These are phyloP conservation scores for Eimeria brunetti DNA, from an alignment of 169 alveolate species.

Conservation along the genomic window DNA sequence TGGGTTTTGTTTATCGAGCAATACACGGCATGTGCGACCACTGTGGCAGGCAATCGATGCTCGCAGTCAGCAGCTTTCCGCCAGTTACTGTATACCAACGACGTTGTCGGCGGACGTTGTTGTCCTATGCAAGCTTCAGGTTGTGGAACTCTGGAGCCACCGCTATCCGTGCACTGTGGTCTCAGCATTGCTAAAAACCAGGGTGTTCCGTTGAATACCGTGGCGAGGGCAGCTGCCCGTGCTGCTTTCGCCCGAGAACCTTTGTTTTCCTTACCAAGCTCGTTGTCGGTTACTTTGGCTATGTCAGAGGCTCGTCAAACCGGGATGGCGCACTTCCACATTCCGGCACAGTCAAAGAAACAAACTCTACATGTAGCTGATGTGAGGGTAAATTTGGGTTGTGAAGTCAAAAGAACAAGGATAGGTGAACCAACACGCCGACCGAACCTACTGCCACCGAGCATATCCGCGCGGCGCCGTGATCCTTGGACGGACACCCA, in stretches of 20 bases:
- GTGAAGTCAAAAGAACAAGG: not conserved
- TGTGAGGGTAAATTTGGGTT: not conserved
- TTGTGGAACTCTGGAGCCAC: not conserved
- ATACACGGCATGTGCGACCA: not conserved
- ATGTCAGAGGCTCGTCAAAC: not conserved
- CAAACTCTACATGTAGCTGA: not conserved
- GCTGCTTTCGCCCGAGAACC: slow-evolving; percentile 51
- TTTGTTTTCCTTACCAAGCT: not conserved
- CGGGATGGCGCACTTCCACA: not conserved
- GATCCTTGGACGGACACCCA: not conserved
- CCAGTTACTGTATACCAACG: slow-evolving; percentile 21
- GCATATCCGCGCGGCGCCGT: not conserved
- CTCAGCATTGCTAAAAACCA: not conserved
- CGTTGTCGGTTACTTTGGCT: not conserved
- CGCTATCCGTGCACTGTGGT: not conserved
- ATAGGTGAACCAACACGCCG: not conserved
- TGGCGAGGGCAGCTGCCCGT: slow-evolving; percentile 38
- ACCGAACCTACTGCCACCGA: not conserved
- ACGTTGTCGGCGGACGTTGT: slow-evolving; percentile 14
- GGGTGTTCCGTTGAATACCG: not conserved
- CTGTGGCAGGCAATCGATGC: slow-evolving; percentile 50
- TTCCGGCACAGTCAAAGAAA: not conserved
- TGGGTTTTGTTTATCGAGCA: not conserved
- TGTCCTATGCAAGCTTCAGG: not conserved
- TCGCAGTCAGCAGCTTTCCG: slow-evolving; percentile 62